Percentiles rank a stretch among this genome's conserved stretches.
These are phyloP conservation scores for Boletus edulis DNA, from an alignment of 768 basidiomycete species.

Conservation along the genomic window DNA sequence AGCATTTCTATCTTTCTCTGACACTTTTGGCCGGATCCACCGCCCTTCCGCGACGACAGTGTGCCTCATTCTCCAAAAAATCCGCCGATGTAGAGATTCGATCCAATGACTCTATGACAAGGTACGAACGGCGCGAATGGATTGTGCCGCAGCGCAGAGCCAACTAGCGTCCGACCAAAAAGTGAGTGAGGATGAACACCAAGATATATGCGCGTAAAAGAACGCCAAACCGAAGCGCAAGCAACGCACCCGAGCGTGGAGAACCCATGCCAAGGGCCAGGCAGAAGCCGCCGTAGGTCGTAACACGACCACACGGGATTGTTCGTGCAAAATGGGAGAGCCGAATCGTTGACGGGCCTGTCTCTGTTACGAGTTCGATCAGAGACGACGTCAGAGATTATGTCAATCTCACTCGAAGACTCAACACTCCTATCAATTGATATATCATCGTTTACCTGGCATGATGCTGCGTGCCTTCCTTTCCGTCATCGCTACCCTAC, in stretches of 20 bases:
- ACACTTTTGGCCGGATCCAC: slow-evolving; percentile 35
- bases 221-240: no score
- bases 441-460: no score
- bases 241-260: slow-evolving; percentile 55
- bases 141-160: slow-evolving; percentile 58
- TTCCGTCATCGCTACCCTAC: no score
- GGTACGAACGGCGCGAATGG: slow-evolving; percentile 68
- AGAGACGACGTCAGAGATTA: no score
- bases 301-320: slow-evolving; percentile 51
- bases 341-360: no score
- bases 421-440: no score
- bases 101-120: slow-evolving; percentile 68
- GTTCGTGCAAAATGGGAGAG: slow-evolving; percentile 27
- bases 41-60: slow-evolving; percentile 8
- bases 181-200: not conserved
- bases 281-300: slow-evolving; percentile 56
- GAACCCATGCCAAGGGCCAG: slow-evolving; percentile 50
- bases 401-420: no score
- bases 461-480: no score
- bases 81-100: slow-evolving; percentile 58
- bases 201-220: no score
- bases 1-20: slow-evolving; percentile 50
- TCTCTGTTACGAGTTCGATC: no score
- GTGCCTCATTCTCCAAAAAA: slow-evolving; percentile 62
- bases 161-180: slow-evolving; percentile 38